These are phyloP conservation scores for Camelina neglecta DNA, from an alignment of 345 rosid species.

Conservation along the genomic window DNA sequence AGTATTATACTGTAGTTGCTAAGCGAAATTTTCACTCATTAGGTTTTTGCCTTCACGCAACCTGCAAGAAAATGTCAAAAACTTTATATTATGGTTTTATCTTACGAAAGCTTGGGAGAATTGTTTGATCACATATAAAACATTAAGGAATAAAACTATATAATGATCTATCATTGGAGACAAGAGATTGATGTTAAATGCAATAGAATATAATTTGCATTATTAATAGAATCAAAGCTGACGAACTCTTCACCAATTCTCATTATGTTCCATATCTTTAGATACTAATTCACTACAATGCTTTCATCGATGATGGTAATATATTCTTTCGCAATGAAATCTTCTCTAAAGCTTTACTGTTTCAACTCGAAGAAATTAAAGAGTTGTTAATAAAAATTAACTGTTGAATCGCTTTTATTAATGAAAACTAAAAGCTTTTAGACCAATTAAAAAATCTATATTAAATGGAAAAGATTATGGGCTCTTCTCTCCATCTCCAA, in stretches of 20 bases:
- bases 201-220: background rate
- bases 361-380: conserved; percentile 6
- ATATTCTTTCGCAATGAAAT: too few relatives aligned
- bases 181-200: background rate
- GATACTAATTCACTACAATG: background rate
- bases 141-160: background rate
- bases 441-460: background rate
- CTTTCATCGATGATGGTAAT: too few relatives aligned
- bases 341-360: background rate
- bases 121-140: background rate
- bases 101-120: conserved; percentile 1
- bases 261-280: background rate
- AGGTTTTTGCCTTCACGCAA: conserved; percentile 58
- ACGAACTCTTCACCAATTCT: background rate
- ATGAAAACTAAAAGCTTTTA: conserved; percentile 20
- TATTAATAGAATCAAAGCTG: background rate
- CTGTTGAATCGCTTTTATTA: conserved; percentile 9
- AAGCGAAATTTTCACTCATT: conserved; percentile 41
- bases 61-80: conserved; percentile 44
- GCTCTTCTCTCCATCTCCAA: background rate
- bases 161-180: background rate
- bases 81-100: conserved; percentile 4
- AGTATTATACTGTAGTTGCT: conserved; percentile 46
- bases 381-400: background rate
- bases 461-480: background rate